Evolutionary conservation across 2,329 filamentous ascomycete genomes (phyloP), one percentile per base, ranked within the genome.

Genomic region (Claviceps quebecensis): DNA sequence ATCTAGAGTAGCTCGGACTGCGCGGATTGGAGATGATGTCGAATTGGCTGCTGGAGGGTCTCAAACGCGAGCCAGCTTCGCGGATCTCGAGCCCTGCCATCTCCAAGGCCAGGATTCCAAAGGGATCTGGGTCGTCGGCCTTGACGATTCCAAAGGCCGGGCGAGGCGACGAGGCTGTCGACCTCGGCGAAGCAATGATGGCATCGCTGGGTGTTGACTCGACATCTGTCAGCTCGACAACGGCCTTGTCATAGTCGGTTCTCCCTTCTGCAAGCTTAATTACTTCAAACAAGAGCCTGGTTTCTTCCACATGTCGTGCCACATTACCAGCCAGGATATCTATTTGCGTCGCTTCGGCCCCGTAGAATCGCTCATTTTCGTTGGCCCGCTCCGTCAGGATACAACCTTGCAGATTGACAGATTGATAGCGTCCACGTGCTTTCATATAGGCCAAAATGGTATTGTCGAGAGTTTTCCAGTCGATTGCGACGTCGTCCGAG

Each of bases 221-320:
- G 47, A 71, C 76, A 6, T 81, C 78, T 6, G 84, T 68, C 47
- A 74, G 72, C 14, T 83, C 80, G 49, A 95, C 72, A 44, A 88
- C 63, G 14, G 68, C 72, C 41, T 79, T 72, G 63, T 95, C 86
- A 46, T 86, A 81, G 59, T 93, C 82, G 16, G 72, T 75, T 57
- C 91, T 83, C 29, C 90, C 90, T 69, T 96, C 88, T 1, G 90
- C 89, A 39, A 87, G 82, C 68, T 86, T 93, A 65, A 96, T 78
- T 5, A 93, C 90, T 64, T 94, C 86, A 65, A 86, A 81, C 5
- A 95, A 70, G 1, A 80, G 70, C 14, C 71, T 67, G 14, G 75
- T 73, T 58, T 81, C 76, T 9, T 77, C 74, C 60, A 72, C 68
- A 50, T 73, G 69, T 53, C 75, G 74, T 29, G 72, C 66, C 39